These are phyloP conservation scores for Xylaria sp. DNA, from an alignment of 2,329 filamentous ascomycete species.

Conservation along the genomic window DNA sequence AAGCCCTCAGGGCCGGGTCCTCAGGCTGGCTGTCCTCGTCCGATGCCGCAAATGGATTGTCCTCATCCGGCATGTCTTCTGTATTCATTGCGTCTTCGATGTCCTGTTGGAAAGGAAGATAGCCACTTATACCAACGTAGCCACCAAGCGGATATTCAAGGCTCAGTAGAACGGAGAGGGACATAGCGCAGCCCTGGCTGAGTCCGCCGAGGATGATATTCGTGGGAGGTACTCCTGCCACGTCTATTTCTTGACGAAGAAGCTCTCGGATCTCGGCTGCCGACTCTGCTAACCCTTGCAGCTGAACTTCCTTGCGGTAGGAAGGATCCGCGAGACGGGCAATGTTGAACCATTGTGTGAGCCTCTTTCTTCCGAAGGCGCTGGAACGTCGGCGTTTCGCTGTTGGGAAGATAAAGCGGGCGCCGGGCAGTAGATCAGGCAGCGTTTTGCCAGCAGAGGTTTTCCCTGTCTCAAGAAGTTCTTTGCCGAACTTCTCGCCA, in stretches of 20 bases:
- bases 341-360: constrained; percentile 65
- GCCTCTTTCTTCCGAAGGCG: constrained; percentile 54
- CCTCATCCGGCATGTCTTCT: constrained; percentile 27
- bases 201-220: constrained; percentile 63
- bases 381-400: constrained; percentile 57
- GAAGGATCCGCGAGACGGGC: constrained; percentile 55
- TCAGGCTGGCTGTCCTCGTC: not conserved
- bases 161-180: constrained; percentile 55
- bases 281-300: constrained; percentile 58
- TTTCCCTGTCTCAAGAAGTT: constrained; percentile 48
- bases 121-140: constrained; percentile 61
- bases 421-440: constrained; percentile 51
- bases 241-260: constrained; percentile 54
- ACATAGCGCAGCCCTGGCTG: constrained; percentile 65
- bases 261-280: constrained; percentile 51
- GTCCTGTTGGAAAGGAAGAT: constrained; percentile 55
- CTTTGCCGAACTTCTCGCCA: constrained; percentile 48
- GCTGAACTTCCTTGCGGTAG: constrained; percentile 56
- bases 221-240: constrained; percentile 40
- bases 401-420: constrained; percentile 64
- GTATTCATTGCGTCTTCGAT: constrained; percentile 46
- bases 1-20: constrained; percentile 41
- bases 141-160: constrained; percentile 54
- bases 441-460: constrained; percentile 45
- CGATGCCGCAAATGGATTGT: not conserved